phyloP scores from a whole-genome alignment of 139 green algal genomes.

The Micromonas commoda region DNA sequence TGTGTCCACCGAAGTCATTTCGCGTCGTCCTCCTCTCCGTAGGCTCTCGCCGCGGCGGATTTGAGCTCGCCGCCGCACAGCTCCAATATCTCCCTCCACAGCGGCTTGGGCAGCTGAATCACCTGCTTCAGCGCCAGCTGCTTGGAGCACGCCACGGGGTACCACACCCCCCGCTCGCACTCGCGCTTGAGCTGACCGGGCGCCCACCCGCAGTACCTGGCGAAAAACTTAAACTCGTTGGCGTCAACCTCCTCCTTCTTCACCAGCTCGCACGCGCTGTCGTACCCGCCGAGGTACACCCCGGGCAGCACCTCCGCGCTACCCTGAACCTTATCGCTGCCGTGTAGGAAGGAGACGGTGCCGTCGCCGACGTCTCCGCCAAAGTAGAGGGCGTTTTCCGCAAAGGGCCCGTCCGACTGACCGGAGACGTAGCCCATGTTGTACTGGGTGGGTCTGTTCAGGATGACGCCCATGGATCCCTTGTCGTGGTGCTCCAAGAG shows the following conservation, averaged over 20 bases:
- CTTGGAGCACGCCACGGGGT: slow-evolving; percentile 50
- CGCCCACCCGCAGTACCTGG: slow-evolving; percentile 54
- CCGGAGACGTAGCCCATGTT: slow-evolving; percentile 42
- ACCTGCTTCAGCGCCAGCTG: slow-evolving; percentile 52
- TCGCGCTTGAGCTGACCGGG: slow-evolving; percentile 71
- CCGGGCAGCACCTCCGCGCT: slow-evolving; percentile 43
- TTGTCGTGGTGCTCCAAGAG: slow-evolving; percentile 56
- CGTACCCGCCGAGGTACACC: slow-evolving; percentile 53
- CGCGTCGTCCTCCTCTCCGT: slow-evolving; percentile 17
- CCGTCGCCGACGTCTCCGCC: slow-evolving; percentile 68
- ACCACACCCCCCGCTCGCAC: slow-evolving; percentile 65
- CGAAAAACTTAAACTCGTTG: slow-evolving; percentile 32
- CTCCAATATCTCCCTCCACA: slow-evolving; percentile 42
- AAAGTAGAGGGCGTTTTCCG: slow-evolving; percentile 53
- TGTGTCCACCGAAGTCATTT: no score
- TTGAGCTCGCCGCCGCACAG: slow-evolving; percentile 42
- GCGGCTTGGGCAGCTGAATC: slow-evolving; percentile 31
- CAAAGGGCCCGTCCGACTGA: slow-evolving; percentile 48
- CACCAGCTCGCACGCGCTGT: slow-evolving; percentile 38
- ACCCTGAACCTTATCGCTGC: slow-evolving; percentile 42
- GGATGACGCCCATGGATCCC: slow-evolving; percentile 64
- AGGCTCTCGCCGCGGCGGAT: slow-evolving; percentile 12
- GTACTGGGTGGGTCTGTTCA: slow-evolving; percentile 68
- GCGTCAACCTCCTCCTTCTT: slow-evolving; percentile 9
- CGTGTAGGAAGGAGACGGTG: slow-evolving; percentile 61